Evolutionary conservation across 768 basidiomycete genomes (phyloP).

Genomic region (Mrakia frigida): DNA sequence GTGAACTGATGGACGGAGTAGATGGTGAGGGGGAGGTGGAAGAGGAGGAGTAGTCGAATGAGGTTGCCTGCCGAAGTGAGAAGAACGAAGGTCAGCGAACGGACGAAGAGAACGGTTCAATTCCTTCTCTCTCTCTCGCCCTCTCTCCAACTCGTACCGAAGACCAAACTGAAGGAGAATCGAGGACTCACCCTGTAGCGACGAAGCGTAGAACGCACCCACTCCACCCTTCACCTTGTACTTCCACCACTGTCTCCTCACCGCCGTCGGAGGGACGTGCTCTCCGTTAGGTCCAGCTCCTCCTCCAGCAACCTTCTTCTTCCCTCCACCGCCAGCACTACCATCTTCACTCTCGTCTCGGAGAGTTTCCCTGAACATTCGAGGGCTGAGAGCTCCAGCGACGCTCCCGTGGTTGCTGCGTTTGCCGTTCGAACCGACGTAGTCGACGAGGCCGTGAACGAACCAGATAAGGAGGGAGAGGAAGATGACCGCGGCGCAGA

Average conservation of each 20-base stretch:
- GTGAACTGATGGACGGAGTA: slow-evolving; percentile 86
- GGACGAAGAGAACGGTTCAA: slow-evolving; percentile 27
- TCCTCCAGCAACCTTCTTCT: slow-evolving; percentile 40
- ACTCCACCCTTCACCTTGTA: slow-evolving; percentile 44
- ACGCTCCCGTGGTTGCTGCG: slow-evolving; percentile 39
- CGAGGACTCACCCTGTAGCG: slow-evolving; percentile 37
- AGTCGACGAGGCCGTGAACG: slow-evolving; percentile 50
- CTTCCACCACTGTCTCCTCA: slow-evolving; percentile 41
- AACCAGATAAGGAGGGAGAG: slow-evolving; percentile 68
- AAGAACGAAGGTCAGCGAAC: background rate
- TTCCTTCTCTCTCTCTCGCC: background rate
- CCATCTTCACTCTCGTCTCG: slow-evolving; percentile 5
- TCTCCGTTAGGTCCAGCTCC: slow-evolving; percentile 11
- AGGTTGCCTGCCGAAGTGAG: slow-evolving; percentile 60
- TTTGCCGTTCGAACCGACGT: slow-evolving; percentile 35
- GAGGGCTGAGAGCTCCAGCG: slow-evolving; percentile 36
- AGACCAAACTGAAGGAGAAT: too few relatives aligned
- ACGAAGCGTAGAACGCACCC: slow-evolving; percentile 44
- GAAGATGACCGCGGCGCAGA: slow-evolving; percentile 65
- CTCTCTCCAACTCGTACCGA: too few relatives aligned
- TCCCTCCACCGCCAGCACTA: background rate
- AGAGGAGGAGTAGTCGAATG: slow-evolving; percentile 79
- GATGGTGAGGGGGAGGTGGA: slow-evolving; percentile 89
- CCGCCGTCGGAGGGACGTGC: slow-evolving; percentile 16
- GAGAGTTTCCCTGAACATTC: slow-evolving; percentile 23